Evolutionary conservation across 257 asterid genomes (phyloP), one percentile per base, ranked within the genome.

Genomic region (Ligustrum vulgare): DNA sequence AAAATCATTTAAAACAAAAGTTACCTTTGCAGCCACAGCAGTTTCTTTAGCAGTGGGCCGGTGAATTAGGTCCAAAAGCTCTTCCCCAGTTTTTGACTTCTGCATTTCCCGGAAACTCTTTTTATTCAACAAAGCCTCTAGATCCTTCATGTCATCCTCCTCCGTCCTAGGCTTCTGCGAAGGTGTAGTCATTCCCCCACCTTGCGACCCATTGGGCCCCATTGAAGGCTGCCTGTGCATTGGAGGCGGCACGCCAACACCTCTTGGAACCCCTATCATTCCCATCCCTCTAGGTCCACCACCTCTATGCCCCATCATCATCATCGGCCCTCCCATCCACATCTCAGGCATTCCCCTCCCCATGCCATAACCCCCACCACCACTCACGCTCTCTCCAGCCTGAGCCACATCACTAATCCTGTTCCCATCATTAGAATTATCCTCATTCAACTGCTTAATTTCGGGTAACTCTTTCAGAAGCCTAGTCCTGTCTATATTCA

Each of bases 51-150:
- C 99, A 72, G 99, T 94, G 0, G 99, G 98, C 41, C 98, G 79
- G 78, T 88, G 98, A 80, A 94, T 92, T 80, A 94, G 98, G 87
- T 92, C 91, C 85, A 93, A 77, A 74, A 95, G 92, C 91, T 95
- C 98, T 87, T 95, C 99, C 10, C 99, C 99, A 1, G 94, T 92
- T 80, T 95, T 93, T 0, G 97, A 91, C 89, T 91, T 93, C 90
- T 93, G 97, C 96, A 87, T 9, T 73, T 95, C 99, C 87, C 34
- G 83, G 43, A 89, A 93, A 86, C 96, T 93, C 84, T 93, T 95
- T 82, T 91, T 93, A 77, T 90, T 91, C 88, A 95, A 78, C 72
- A 95, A 79, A 72, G 89, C 97, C 86, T 95, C 99, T 13, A 91
- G 87, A 84, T 95, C 98, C 85, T 94, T 92, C 91, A 91, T 71